These are phyloP conservation scores for Mollisiaceae sp. DNA, from an alignment of 2,329 filamentous ascomycete genomes.

Conservation along the genomic window DNA sequence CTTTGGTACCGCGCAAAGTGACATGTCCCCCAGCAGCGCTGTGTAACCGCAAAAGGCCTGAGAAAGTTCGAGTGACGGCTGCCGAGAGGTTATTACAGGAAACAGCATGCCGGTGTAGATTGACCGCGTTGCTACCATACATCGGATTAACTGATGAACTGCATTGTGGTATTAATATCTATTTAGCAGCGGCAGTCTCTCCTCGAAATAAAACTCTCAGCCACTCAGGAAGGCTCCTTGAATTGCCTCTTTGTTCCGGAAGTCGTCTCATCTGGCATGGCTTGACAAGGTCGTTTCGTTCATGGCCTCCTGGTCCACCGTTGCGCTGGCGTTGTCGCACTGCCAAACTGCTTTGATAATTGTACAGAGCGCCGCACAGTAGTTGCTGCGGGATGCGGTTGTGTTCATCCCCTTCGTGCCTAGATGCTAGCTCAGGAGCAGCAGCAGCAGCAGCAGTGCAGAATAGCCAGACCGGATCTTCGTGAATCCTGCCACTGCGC, in stretches of 20 bases:
- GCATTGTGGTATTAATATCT: constrained; percentile 31
- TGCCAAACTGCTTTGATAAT: neutral
- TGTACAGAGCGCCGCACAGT: neutral
- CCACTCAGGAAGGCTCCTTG: constrained; percentile 27
- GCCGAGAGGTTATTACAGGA: constrained; percentile 5
- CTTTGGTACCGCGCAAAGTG: neutral
- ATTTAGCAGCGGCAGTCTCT: constrained; percentile 37
- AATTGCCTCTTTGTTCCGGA: constrained; percentile 33
- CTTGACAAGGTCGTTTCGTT: constrained; percentile 8
- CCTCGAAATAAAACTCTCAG: constrained; percentile 22
- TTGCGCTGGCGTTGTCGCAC: constrained; percentile 5
- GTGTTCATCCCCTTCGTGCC: neutral
- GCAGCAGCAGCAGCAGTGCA: neutral
- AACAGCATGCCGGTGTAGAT: constrained; percentile 10
- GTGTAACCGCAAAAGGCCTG: constrained; percentile 1
- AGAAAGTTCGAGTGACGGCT: neutral
- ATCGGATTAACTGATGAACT: constrained; percentile 25
- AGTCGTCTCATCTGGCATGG: constrained; percentile 23
- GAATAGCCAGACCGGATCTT: constrained; percentile 6
- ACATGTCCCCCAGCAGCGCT: neutral
- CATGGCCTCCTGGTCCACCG: constrained; percentile 4
- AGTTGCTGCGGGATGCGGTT: neutral
- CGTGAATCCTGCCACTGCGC: neutral
- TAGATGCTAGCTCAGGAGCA: neutral
- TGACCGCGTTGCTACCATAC: constrained; percentile 6